phyloP scores from a whole-genome alignment of 2,329 filamentous ascomycete species.

The Trichoderma harzianum region DNA sequence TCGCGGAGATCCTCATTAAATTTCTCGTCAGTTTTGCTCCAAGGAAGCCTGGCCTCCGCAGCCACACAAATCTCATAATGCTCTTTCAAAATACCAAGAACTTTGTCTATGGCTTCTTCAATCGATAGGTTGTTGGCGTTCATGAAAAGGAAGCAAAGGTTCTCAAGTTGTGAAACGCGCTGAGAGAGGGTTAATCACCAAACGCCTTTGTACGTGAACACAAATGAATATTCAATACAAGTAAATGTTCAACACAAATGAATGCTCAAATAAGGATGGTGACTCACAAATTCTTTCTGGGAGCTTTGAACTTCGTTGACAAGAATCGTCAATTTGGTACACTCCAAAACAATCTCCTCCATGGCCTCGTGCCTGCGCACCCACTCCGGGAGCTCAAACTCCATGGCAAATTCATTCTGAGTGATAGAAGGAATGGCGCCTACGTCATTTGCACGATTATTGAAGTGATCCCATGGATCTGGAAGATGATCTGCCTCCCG shows the following conservation, averaged over 20 bases:
- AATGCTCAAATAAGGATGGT: background rate
- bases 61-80: background rate
- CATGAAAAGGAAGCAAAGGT: background rate
- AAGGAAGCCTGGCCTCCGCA: slow-evolving; percentile 6
- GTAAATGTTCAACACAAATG: no score
- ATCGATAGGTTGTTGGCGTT: background rate
- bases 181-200: background rate
- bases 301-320: slow-evolving; percentile 1
- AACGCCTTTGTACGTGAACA: background rate
- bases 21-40: slow-evolving; percentile 6
- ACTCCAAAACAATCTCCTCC: slow-evolving; percentile 8
- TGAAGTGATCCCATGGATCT: slow-evolving; percentile 3
- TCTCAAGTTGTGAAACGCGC: background rate
- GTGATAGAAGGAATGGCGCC: background rate
- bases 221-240: no score
- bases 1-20: background rate
- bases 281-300: slow-evolving; percentile 15
- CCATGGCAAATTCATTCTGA: background rate
- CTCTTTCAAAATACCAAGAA: background rate
- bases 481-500: background rate
- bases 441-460: background rate
- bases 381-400: slow-evolving; percentile 12
- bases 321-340: slow-evolving; percentile 9
- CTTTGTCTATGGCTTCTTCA: background rate
- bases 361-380: slow-evolving; percentile 7